phyloP scores from a whole-genome alignment of 1,139 yeast genomes.

The Geotrichum macrosporum region DNA sequence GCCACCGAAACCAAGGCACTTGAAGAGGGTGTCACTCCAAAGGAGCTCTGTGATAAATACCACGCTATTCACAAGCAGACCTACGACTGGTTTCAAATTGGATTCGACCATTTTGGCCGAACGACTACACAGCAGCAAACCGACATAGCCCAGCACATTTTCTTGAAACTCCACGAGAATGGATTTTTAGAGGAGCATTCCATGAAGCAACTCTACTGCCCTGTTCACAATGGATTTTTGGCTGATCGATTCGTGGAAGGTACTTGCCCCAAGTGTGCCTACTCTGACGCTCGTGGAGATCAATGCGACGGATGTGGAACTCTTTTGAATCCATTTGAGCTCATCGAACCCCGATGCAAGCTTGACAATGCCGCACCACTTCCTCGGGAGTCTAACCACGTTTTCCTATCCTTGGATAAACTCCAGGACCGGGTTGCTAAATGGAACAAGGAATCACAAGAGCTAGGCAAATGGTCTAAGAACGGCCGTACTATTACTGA shows the following conservation, averaged over 20 bases:
- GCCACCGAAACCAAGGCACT: conserved; percentile 98
- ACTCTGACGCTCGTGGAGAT: conserved; percentile 98
- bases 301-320: conserved; percentile 97
- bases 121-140: conserved; percentile 92
- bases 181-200: conserved; percentile 80
- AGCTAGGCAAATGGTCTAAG: conserved; percentile 82
- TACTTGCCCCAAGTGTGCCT: conserved; percentile 89
- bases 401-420: conserved; percentile 77
- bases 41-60: conserved; percentile 84
- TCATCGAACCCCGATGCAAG: conserved; percentile 92
- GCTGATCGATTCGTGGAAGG: conserved; percentile 99
- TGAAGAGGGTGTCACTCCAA: conserved; percentile 86
- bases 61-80: conserved; percentile 81
- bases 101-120: conserved; percentile 92
- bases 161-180: conserved; percentile 65
- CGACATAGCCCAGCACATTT: conserved; percentile 91
- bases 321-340: conserved; percentile 84
- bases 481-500: conserved; percentile 83
- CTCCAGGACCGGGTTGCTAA: conserved; percentile 66
- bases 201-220: conserved; percentile 87
- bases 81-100: conserved; percentile 95
- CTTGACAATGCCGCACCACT: conserved; percentile 78
- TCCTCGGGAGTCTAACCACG: conserved; percentile 76
- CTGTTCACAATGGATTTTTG: conserved; percentile 79
- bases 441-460: conserved; percentile 69